Conservation (phyloP, 495 filamentous ascomycete species). For the Thermochaetoides thermophila region DNA sequence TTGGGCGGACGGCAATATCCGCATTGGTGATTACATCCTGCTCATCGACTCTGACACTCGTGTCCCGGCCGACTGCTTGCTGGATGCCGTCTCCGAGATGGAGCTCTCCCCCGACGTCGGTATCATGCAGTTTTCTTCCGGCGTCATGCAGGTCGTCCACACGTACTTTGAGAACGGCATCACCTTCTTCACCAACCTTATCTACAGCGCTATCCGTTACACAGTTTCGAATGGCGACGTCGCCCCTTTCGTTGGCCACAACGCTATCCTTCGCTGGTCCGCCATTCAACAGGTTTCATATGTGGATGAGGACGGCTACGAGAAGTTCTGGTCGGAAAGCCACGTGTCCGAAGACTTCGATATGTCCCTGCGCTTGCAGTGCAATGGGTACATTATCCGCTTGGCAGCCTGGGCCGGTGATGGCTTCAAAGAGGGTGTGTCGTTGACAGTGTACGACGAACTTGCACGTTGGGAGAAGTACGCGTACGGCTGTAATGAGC, state of each 20-base stretch:
- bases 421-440: constrained; percentile 75
- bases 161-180: constrained; percentile 64
- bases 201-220: constrained; percentile 66
- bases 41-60: constrained; percentile 66
- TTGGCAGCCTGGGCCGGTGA: constrained; percentile 58
- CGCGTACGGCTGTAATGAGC: constrained; percentile 74
- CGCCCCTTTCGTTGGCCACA: constrained; percentile 68
- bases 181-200: constrained; percentile 74
- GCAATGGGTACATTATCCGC: constrained; percentile 55
- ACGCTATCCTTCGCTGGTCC: constrained; percentile 65
- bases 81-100: constrained; percentile 69
- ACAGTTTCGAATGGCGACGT: constrained; percentile 72
- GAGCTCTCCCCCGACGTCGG: constrained; percentile 65
- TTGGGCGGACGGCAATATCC: constrained; percentile 69
- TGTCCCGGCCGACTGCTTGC: constrained; percentile 55
- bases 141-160: constrained; percentile 68
- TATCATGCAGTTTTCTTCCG: constrained; percentile 69
- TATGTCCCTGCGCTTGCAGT: constrained; percentile 69
- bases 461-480: constrained; percentile 77
- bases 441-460: constrained; percentile 74
- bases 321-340: constrained; percentile 75
- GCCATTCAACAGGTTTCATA: constrained; percentile 67
- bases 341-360: constrained; percentile 79
- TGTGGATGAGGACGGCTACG: constrained; percentile 47
- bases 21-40: constrained; percentile 68